Evolutionary conservation across 2,329 filamentous ascomycete genomes (phyloP).

Genomic region (Cladosporium sp.): DNA sequence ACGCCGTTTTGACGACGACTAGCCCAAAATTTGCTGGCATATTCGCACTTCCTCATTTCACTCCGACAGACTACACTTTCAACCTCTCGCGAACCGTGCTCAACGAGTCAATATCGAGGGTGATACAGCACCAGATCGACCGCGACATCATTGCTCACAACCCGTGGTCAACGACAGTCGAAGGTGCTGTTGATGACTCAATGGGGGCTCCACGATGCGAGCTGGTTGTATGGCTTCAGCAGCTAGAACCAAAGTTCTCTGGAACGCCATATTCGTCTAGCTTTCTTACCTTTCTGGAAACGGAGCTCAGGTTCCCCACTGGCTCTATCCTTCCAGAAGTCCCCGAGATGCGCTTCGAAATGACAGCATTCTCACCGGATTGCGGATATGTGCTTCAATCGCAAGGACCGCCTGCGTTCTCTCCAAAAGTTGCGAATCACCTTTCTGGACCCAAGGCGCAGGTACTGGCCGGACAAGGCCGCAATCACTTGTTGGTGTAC

Average conservation of each 20-base stretch:
- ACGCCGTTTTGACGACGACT: constrained; percentile 75
- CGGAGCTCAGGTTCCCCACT: constrained; percentile 54
- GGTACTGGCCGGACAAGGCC: constrained; percentile 40
- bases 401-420: constrained; percentile 50
- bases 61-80: constrained; percentile 53
- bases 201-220: constrained; percentile 72
- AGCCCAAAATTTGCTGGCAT: constrained; percentile 91
- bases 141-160: constrained; percentile 50
- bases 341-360: constrained; percentile 52
- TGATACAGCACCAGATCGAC: constrained; percentile 59
- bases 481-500: constrained; percentile 49
- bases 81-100: constrained; percentile 50
- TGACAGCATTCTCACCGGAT: constrained; percentile 58
- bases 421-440: constrained; percentile 47
- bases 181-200: constrained; percentile 47
- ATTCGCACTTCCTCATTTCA: constrained; percentile 79
- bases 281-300: constrained; percentile 48
- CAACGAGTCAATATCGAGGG: constrained; percentile 63
- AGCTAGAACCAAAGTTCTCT: constrained; percentile 34
- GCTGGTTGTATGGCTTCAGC: constrained; percentile 77
- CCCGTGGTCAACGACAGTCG: constrained; percentile 68
- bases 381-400: constrained; percentile 61
- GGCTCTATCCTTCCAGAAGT: constrained; percentile 48
- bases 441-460: constrained; percentile 53
- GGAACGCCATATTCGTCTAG: constrained; percentile 18